Conservation (phyloP, 768 basidiomycete genomes). For the Boletellus sp. region DNA sequence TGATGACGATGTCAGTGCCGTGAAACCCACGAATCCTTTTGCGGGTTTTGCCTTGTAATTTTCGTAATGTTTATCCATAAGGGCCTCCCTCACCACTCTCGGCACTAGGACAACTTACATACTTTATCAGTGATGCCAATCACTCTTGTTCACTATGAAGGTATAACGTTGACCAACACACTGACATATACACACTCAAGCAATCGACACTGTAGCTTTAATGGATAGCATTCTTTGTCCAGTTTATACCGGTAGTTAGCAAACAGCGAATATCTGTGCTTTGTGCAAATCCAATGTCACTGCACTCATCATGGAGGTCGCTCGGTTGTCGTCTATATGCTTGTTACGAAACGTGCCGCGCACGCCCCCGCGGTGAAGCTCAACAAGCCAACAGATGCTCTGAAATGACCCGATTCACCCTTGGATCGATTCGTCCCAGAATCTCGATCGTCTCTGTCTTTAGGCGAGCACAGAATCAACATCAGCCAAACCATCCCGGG, state of each 20-base stretch:
- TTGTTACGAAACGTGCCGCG: too few relatives aligned
- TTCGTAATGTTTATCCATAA: neutral
- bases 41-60: constrained; percentile 31
- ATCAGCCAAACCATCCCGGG: constrained; percentile 1
- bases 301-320: too few relatives aligned
- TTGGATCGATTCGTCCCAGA: constrained; percentile 25
- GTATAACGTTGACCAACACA: constrained; percentile 9
- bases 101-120: constrained; percentile 1
- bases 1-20: constrained; percentile 59
- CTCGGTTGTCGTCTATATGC: too few relatives aligned
- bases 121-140: constrained; percentile 16
- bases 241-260: constrained; percentile 3
- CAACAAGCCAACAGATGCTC: constrained; percentile 20
- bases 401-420: constrained; percentile 25
- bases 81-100: neutral
- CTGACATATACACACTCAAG: constrained; percentile 1
- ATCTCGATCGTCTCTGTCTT: constrained; percentile 29
- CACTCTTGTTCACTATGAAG: constrained; percentile 5
- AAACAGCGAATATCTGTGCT: constrained; percentile 6
- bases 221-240: constrained; percentile 7
- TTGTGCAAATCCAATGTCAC: too few relatives aligned
- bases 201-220: constrained; percentile 23
- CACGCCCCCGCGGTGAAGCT: neutral
- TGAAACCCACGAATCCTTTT: constrained; percentile 46
- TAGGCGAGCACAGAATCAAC: neutral